Conservation (phyloP, 2,329 filamentous ascomycete species). For the Rutstroemia sp. region DNA sequence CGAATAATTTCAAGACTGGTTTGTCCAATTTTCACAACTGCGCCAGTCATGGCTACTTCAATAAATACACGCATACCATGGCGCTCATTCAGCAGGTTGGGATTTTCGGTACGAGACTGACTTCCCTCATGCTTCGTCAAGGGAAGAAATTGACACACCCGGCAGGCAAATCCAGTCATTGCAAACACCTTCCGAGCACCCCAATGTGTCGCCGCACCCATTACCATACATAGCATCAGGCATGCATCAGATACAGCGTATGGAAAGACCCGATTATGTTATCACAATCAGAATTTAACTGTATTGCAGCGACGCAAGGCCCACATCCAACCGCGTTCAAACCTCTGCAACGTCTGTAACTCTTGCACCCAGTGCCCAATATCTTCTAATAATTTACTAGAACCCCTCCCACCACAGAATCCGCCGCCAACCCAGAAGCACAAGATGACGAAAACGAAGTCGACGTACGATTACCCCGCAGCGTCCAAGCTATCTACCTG, state of each 20-base stretch:
- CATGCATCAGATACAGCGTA: constrained; percentile 4
- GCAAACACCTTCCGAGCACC: constrained; percentile 1
- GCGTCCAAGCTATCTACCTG: constrained; percentile 80
- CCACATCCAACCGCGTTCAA: neutral
- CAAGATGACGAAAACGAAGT: neutral
- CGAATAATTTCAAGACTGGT: neutral
- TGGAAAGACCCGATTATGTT: neutral
- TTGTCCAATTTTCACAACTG: neutral
- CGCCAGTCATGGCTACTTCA: constrained; percentile 21
- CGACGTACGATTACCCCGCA: constrained; percentile 58
- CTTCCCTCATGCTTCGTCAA: neutral
- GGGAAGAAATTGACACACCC: constrained; percentile 2
- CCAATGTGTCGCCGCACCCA: constrained; percentile 1
- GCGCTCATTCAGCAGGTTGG: constrained; percentile 14
- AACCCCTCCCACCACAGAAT: neutral
- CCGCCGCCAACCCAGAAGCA: neutral
- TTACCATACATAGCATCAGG: neutral
- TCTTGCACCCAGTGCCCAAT: neutral
- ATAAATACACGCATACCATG: constrained; percentile 21
- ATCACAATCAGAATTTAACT: neutral
- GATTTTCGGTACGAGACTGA: constrained; percentile 11
- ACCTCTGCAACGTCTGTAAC: neutral
- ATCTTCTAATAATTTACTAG: constrained; percentile 5
- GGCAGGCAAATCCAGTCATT: constrained; percentile 15
- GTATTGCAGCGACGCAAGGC: neutral